Percentiles rank a stretch among this genome's conserved stretches.
These are phyloP conservation scores for Macrotyloma uniflorum DNA, from an alignment of 306 rosid species.

Conservation along the genomic window DNA sequence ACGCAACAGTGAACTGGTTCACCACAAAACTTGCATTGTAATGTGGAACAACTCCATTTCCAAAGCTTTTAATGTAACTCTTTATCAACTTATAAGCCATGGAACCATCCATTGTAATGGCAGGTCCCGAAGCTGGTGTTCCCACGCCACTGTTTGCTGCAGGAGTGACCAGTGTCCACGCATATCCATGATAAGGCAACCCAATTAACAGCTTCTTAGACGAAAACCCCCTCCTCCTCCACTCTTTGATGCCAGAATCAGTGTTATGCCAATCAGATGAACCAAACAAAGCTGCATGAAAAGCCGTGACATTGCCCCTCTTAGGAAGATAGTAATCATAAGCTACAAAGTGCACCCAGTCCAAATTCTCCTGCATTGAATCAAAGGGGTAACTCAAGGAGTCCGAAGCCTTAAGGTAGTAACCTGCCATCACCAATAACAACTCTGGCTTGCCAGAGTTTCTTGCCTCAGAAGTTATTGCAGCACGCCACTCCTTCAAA, in stretches of 20 bases:
- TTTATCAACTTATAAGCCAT: slow-evolving; percentile 47
- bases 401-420: slow-evolving; percentile 31
- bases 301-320: slow-evolving; percentile 32
- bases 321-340: slow-evolving; percentile 44
- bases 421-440: slow-evolving; percentile 51
- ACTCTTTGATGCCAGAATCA: slow-evolving; percentile 51
- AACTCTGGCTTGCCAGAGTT: slow-evolving; percentile 36
- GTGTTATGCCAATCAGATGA: slow-evolving; percentile 38
- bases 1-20: slow-evolving; percentile 44
- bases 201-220: slow-evolving; percentile 51
- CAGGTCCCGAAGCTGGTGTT: slow-evolving; percentile 46
- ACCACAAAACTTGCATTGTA: slow-evolving; percentile 53
- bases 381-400: slow-evolving; percentile 44
- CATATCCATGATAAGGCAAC: slow-evolving; percentile 59
- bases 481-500: slow-evolving; percentile 53
- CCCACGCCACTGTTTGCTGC: slow-evolving; percentile 37
- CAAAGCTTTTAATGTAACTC: slow-evolving; percentile 42
- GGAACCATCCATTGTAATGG: slow-evolving; percentile 41
- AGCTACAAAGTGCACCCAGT: slow-evolving; percentile 52
- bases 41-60: slow-evolving; percentile 27
- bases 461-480: slow-evolving; percentile 44
- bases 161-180: slow-evolving; percentile 47
- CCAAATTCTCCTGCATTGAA: slow-evolving; percentile 46
- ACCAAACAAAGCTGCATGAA: slow-evolving; percentile 56
- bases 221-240: slow-evolving; percentile 47